Base-by-base conservation (phyloP, 371 early-diverging fungal species). In the Smittium culicis region DNA sequence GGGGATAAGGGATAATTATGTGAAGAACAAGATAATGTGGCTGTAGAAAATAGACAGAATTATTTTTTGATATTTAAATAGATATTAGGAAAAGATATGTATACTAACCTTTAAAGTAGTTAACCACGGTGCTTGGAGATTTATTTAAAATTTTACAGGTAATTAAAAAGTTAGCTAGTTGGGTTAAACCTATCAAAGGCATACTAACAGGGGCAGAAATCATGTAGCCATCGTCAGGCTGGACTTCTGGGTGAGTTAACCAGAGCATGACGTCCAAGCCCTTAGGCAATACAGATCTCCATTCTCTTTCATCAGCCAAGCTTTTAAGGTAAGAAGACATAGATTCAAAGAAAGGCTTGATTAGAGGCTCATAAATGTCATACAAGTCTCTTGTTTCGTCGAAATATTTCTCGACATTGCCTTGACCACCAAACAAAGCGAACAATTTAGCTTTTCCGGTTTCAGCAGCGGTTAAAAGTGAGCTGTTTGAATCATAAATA, bases 341-440 rank as follows among this genome's bases (percentile, higher is more conserved):
- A 70, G 83, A 83, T 62, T 85, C 81, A 66, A 93, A 80, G 73
- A 88, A 91, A 62, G 86, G 82, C 71, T 86, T 81, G 16, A 91
- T 85, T 60, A 92, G 72, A 57, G 90, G 83, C 72, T 88, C 84
- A 76, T 93, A 93, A 69, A 90, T 87, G 64, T 79, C 81, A 79
- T 85, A 88, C 54, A 91, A 82, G 68, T 84, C 82, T 29, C 85
- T 87, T 33, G 93, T 79, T 79, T 96, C 96, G 74, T 90, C 89
- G 81, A 96, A 92, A 83, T 92, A 94, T 68, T 92, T 93, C 68
- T 92, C 91, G 64, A 88, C 87, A 73, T 91, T 93, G 75, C 96
- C 96, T 81, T 96, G 96, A 63, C 96, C 96, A 74, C 96, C 96
- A 84, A 95, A 95, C 72, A 93, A 83, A 57, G 91, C 92, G 70